Evolutionary conservation across 306 rosid genomes (phyloP), one percentile per base, ranked within the genome.

Genomic region (Albizia julibrissin): DNA sequence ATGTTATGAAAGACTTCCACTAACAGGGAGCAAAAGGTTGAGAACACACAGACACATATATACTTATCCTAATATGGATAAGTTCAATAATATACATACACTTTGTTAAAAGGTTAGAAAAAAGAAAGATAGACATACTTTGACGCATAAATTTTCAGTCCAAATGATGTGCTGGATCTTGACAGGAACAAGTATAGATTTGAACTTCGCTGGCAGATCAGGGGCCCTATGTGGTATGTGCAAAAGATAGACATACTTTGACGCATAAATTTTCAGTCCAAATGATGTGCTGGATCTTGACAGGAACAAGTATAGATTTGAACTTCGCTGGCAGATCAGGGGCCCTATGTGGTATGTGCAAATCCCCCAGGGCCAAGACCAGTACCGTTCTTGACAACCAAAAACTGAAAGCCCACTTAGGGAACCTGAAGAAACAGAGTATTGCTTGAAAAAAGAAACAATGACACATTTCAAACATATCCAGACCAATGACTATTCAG

Each of bases 171-270:
- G 97, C 86, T 95, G 99, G 92, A 95, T 95, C 91, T 95, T 95
- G 69, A 98, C 97, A 82, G 98, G 99, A 39, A 93, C 99, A 87
- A 93, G 99, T 98, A n/a, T n/a, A n/a, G n/a, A n/a, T n/a, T n/a
- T n/a, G n/a, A n/a, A n/a, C n/a, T n/a, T n/a, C n/a, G n/a, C n/a
- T n/a, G n/a, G n/a, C n/a, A n/a, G n/a, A n/a, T n/a, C n/a, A n/a
- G n/a, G n/a, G n/a, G n/a, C n/a, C n/a, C n/a, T n/a, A n/a, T n/a
- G n/a, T n/a, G n/a, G n/a, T n/a, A n/a, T n/a, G n/a, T n/a, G n/a
- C n/a, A n/a, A n/a, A n/a, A n/a, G n/a, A n/a, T n/a, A n/a, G n/a
- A n/a, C n/a, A n/a, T n/a, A n/a, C n/a, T n/a, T n/a, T n/a, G n/a
- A n/a, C n/a, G n/a, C n/a, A n/a, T n/a, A n/a, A n/a, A n/a, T n/a